Evolutionary conservation across 108 stramenopile species (phyloP), one percentile per base, ranked within the genome.

Genomic region (Pseudonitzschia delicatissima): DNA sequence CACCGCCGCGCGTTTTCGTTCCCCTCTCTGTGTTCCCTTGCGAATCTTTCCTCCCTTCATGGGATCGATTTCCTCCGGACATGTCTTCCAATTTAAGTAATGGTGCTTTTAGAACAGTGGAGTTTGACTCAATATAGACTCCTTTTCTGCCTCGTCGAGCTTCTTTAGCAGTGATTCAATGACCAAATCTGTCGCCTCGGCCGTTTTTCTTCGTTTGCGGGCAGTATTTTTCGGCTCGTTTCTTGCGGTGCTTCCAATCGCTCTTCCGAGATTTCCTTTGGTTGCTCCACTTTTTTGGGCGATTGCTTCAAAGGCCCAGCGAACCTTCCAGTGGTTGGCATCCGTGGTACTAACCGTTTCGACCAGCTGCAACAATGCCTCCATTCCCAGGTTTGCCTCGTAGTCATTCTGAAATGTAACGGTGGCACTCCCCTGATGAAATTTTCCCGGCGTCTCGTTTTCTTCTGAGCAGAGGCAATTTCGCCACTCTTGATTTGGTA

Each of bases 1-100:
- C 6, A 66, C 66, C 21, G 36, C 37, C n/a, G 51, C 66, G 9
- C 40, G 66, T 57, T 66, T 66, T 66, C 66, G 11, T 53, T 53
- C 20, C 9, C 51, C 66, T 21, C 66, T 15, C 18, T 52, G 20
- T 25, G 51, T 57, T 27, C 66, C 66, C 31, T 35, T 17, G 1
- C 31, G 15, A 17, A 66, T 20, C 9, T 48, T 48, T 34, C 66
- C 66, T 11, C 66, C 66, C 6, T 18, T n/a, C 17, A 55, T 57
- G 13, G 50, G 51, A 20, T 26, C 50, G 18, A 51, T 26, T 20
- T 66, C 66, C 18, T 50, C 40, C 9, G 29, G 31, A 20, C 20
- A 31, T 18, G 48, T 23, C 12, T 17, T 21, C 66, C 66, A 66
- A 3, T 52, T 15, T n/a, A 25, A 66, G 31, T 7, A 7, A 9